Base-by-base conservation (phyloP, 805 yeast genomes). In the Aciculoconidium aculeatum region DNA sequence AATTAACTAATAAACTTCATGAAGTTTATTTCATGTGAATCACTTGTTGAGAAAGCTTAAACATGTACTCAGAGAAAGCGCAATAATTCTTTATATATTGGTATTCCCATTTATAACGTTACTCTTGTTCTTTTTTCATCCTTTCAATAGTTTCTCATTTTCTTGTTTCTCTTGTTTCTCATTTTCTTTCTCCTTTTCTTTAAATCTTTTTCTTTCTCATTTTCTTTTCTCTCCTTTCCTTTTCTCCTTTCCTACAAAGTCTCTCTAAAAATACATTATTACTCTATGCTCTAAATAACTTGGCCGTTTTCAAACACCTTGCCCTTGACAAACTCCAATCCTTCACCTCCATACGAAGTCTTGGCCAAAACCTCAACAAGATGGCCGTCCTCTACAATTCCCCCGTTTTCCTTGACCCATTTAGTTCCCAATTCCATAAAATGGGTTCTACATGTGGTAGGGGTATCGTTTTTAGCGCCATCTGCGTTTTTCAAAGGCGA, bases 401-500 rank as follows among this genome's bases (percentile, higher is more conserved):
- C 95, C n/a, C 96, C 96, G 3, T 75, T 75, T 3, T 61, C 62
- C 15, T 53, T 45, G 18, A 83, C 66, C 96, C 97, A 90, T 29
- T 66, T 61, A 11, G 85, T 76, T 17, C 87, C 77, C 49, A 88
- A 69, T 20, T 59, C 55, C 44, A 88, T 60, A 39, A 75, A 74
- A 42, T 80, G 80, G 3, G 47, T 53, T 36, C 79, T 71, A 40
- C 95, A 84, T 2, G 96, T 78, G 38, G 75, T 81, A 16, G 96
- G 94, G 28, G 85, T 80, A 58, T 90, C 96, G 47, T 74, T 77
- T 13, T 66, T 62, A n/a, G 94, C 70, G 12, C 87, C 94, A 9
- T 80, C 75, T 1, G 85, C 94, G 56, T 92, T 92, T 51, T 92
- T 92, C 56, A 92, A 72, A 3, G 98, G 98, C 11, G 95, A 80